Base-by-base conservation (phyloP, 345 rosid species). In the Zanthoxylum bungeanum region DNA sequence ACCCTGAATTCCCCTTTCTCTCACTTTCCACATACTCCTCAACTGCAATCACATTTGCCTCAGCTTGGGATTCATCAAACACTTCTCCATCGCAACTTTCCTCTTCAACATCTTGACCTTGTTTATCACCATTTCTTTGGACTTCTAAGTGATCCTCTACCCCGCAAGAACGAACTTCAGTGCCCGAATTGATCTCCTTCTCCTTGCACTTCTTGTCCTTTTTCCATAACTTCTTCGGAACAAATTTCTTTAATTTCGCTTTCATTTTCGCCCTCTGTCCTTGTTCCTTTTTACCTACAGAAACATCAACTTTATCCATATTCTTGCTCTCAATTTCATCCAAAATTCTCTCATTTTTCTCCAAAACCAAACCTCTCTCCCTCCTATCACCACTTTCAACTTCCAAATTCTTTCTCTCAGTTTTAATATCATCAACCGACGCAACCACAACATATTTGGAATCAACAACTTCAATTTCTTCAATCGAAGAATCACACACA, bases 151-250 rank as follows among this genome's bases (percentile, higher is more conserved):
- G 58, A 25, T 57, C 67, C 46, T 73, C 80, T 34, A 33, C 62
- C 51, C 10, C 16, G 9, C 21, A 27, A 46, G 64, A 37, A 11
- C 65, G 47, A 52, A 2, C 19, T 42, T 62, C 76, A 11, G 40
- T 34, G 51, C 33, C 33, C 46, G 24, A 17, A 65, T 70, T 73
- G 50, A 27, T 52, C 34, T 64, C 76, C 27, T 10, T 73, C 4
- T n/a, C 77, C 74, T 72, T 80, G 46, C 22, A 66, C 80, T 70
- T 78, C 58, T 40, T 76, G 44, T 64, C 77, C 57, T 86, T 88
- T 27, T 36, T 42, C 1, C 81, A 85, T 66, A 91, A 67, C 73
- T 85, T 89, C 88, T 88, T 93, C 0, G 91, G 91, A 56, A 91
- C 84, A 16, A 89, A 60, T 74, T 81, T 91, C 81, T 77, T 78